phyloP scores from a whole-genome alignment of 495 filamentous ascomycete genomes.

The Cercophora newfieldiana region DNA sequence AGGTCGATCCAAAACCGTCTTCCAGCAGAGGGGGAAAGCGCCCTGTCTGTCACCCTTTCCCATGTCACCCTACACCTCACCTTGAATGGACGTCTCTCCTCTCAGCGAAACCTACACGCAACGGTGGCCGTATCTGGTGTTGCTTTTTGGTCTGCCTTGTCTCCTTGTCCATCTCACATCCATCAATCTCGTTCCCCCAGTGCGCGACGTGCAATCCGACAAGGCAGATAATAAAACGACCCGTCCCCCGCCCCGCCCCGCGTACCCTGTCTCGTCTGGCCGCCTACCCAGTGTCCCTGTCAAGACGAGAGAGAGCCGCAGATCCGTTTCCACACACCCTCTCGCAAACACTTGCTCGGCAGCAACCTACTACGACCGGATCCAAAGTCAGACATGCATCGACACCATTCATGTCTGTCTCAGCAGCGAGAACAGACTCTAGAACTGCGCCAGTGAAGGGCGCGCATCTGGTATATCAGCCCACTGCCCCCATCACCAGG shows the following conservation, averaged over 20 bases:
- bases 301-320: slow-evolving; percentile 6
- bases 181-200: background rate
- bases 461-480: background rate
- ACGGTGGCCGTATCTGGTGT: background rate
- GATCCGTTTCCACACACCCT: slow-evolving; percentile 4
- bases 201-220: background rate
- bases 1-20: background rate
- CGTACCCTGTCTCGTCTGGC: background rate
- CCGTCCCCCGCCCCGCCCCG: background rate
- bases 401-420: slow-evolving; percentile 5
- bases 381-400: slow-evolving; percentile 14
- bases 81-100: background rate
- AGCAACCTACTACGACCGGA: background rate
- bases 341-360: slow-evolving; percentile 3
- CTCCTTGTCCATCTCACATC: background rate
- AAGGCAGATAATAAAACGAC: slow-evolving; percentile 3
- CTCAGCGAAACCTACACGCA: background rate
- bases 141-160: background rate
- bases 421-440: background rate
- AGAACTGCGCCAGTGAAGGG: too few relatives aligned
- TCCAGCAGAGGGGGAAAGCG: background rate
- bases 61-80: slow-evolving; percentile 8
- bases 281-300: too few relatives aligned
- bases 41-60: background rate
- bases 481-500: background rate